These are phyloP conservation scores for Silybum marianum DNA, from an alignment of 129 eudicot species.

Conservation along the genomic window DNA sequence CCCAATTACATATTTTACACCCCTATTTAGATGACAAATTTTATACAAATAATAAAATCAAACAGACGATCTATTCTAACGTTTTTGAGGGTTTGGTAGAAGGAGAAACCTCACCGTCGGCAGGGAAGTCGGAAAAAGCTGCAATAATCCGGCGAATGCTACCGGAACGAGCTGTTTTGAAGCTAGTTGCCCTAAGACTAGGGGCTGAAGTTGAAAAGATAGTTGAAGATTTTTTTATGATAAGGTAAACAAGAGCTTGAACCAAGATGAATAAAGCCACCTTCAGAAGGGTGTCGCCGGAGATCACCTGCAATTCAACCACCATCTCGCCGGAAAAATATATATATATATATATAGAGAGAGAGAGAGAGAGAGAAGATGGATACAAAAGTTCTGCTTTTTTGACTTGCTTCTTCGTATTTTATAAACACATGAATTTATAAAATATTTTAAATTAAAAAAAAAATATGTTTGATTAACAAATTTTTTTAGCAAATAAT, in stretches of 20 bases:
- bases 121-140: slow-evolving; percentile 36
- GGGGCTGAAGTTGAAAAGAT: slow-evolving; percentile 37
- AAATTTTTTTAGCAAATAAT: background rate
- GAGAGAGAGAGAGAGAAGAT: background rate
- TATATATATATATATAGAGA: too few species aligned
- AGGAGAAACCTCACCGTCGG: slow-evolving; percentile 27
- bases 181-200: slow-evolving; percentile 26
- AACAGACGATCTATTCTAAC: background rate
- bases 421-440: background rate
- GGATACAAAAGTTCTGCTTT: background rate
- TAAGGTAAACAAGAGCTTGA: slow-evolving; percentile 43
- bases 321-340: slow-evolving; percentile 22
- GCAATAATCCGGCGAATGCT: slow-evolving; percentile 49
- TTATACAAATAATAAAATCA: background rate
- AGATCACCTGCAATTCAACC: background rate
- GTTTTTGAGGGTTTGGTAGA: slow-evolving; percentile 13
- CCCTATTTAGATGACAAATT: background rate
- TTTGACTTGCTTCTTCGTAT: background rate
- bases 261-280: slow-evolving; percentile 34
- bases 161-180: slow-evolving; percentile 34
- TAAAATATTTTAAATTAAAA: background rate
- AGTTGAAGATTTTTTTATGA: slow-evolving; percentile 41
- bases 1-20: background rate
- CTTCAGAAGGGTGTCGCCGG: slow-evolving; percentile 27
- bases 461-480: background rate